phyloP scores from a whole-genome alignment of 805 yeast genomes.

The Wickerhamomyces bisporus region DNA sequence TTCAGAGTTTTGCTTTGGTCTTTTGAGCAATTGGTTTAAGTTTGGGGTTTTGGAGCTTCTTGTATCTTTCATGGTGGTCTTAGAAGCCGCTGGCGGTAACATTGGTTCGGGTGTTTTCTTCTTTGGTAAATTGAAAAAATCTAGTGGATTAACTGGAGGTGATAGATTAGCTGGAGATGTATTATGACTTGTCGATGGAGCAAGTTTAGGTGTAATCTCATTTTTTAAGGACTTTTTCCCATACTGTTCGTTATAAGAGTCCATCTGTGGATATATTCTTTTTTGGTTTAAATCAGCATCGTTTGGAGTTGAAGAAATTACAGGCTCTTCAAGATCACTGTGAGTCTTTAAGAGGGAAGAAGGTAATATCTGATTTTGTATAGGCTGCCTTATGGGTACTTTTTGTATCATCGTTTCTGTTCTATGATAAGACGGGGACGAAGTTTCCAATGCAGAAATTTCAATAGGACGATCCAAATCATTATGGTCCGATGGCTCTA shows the following conservation, averaged over 20 bases:
- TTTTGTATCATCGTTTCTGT: slow-evolving; percentile 17
- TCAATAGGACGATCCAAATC: too few relatives aligned
- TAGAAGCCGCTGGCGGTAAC: background rate
- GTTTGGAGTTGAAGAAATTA: slow-evolving; percentile 13
- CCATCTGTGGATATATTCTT: slow-evolving; percentile 7
- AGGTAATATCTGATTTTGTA: background rate
- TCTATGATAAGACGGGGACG: slow-evolving; percentile 25
- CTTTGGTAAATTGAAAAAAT: background rate
- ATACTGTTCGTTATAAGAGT: slow-evolving; percentile 5
- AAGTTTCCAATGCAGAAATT: slow-evolving; percentile 20
- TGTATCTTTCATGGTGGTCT: slow-evolving; percentile 1
- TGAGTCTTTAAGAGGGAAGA: background rate
- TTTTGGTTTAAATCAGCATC: slow-evolving; percentile 19
- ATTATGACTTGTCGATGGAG: background rate
- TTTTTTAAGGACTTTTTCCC: slow-evolving; percentile 4
- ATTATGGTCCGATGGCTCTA: background rate
- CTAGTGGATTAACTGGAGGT: too few relatives aligned
- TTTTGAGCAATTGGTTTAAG: background rate
- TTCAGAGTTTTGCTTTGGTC: slow-evolving; percentile 16
- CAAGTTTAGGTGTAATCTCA: background rate
- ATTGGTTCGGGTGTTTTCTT: background rate
- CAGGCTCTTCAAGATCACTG: slow-evolving; percentile 1
- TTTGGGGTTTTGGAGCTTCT: background rate
- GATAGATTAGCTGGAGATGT: too few relatives aligned
- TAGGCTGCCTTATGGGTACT: background rate